Conservation (phyloP, 805 yeast genomes). For the Candida maltosa region DNA sequence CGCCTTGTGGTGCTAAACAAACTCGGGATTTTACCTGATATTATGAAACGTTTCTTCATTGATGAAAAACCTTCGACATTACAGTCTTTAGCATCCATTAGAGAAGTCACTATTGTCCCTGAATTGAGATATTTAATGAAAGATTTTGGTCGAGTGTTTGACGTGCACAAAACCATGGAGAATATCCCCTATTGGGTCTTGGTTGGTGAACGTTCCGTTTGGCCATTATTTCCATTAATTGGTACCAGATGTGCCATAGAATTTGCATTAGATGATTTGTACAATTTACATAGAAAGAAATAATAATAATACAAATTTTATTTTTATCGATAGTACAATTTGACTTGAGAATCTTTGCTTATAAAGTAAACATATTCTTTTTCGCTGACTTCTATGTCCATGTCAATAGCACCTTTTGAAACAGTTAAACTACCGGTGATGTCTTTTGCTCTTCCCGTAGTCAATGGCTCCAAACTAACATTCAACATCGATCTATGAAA, state of each 20-base stretch:
- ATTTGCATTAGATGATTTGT: slow-evolving; percentile 78
- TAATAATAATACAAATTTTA: slow-evolving; percentile 6
- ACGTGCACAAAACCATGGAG: slow-evolving; percentile 63
- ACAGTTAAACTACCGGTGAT: slow-evolving; percentile 70
- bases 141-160: slow-evolving; percentile 75
- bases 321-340: slow-evolving; percentile 41
- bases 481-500: slow-evolving; percentile 50
- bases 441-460: slow-evolving; percentile 81
- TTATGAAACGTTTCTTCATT: slow-evolving; percentile 71
- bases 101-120: slow-evolving; percentile 90
- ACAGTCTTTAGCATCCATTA: slow-evolving; percentile 52
- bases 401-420: slow-evolving; percentile 50
- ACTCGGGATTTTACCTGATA: slow-evolving; percentile 68
- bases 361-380: slow-evolving; percentile 62
- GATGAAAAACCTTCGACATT: slow-evolving; percentile 81
- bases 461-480: slow-evolving; percentile 61
- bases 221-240: slow-evolving; percentile 84
- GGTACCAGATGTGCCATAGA: slow-evolving; percentile 90
- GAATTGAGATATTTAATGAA: slow-evolving; percentile 66
- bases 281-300: slow-evolving; percentile 40
- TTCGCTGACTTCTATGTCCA: slow-evolving; percentile 38
- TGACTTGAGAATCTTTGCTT: slow-evolving; percentile 50
- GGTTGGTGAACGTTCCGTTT: slow-evolving; percentile 88
- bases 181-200: slow-evolving; percentile 86
- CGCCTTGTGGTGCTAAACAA: slow-evolving; percentile 77